Evolutionary conservation across 495 filamentous ascomycete genomes (phyloP), one percentile per base, ranked within the genome.

Genomic region (Penicillium waksmanii): DNA sequence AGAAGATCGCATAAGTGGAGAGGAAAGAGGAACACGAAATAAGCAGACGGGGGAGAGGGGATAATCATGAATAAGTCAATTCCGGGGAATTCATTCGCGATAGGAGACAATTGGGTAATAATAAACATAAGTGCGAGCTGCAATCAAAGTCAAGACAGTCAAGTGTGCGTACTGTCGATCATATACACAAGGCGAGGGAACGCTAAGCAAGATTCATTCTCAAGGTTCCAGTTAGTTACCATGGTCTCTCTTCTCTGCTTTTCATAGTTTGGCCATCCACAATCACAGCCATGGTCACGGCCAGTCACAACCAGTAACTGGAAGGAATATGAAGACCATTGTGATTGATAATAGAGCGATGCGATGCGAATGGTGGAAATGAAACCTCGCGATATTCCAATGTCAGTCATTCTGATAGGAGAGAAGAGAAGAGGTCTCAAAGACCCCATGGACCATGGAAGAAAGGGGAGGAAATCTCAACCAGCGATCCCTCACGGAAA

Each of bases 171-270:
- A 64, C 61, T 64, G 62, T 62, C 56, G 56, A 52, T 65, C 51
- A 67, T 67, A 62, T 67, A 67, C 65, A 67, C 48, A 67, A 53
- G 40, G 48, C 42, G 35, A 56, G 53, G 61, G 51, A 40, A 52
- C 23, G 17, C 50, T 42, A 23, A 35, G 42, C 52, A 52, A 43
- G 17, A 60, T 47, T 27, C n/a, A 27, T 19, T 25, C 15, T 3
- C 36, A 13, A 13, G 36, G 36, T 47, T 47, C 21, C 46, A 48
- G 12, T 13, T 23, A 11, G 19, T 11, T 11, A 48, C 21, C 11
- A 25, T 9, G 15, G 13, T 27, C 8, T 27, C 42, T 48, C 46
- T 12, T 25, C 18, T 19, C 46, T 7, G 23, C 3, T 27, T 27
- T 27, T 27, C 6, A 48, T 48, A 19, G 3, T 5, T 44, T n/a